These are phyloP conservation scores for Hamigera avellanea DNA, from an alignment of 495 filamentous ascomycete genomes.

Conservation along the genomic window DNA sequence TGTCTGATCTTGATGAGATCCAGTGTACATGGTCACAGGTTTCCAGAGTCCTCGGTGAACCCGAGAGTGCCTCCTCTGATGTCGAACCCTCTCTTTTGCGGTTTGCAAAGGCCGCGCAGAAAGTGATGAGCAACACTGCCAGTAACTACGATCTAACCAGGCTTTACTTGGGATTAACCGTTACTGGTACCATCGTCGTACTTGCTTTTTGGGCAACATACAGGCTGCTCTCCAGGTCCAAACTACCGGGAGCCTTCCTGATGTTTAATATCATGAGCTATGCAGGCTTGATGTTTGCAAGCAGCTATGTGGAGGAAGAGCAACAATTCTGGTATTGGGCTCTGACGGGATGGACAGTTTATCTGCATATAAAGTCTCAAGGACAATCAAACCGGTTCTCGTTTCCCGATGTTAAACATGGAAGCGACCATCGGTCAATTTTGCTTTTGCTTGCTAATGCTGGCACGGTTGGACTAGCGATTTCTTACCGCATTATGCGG, in stretches of 20 bases:
- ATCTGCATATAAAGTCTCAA: conserved; percentile 45
- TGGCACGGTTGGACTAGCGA: conserved; percentile 13
- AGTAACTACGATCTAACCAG: conserved; percentile 74
- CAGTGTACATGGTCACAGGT: conserved; percentile 52
- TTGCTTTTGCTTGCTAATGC: conserved; percentile 3
- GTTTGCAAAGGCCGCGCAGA: conserved; percentile 62
- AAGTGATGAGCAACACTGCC: conserved; percentile 69
- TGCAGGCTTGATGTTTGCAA: conserved; percentile 89
- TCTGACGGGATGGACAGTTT: conserved; percentile 63
- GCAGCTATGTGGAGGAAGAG: conserved; percentile 95
- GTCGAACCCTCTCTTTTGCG: conserved; percentile 18
- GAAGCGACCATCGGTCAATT: neutral
- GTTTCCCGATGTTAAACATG: conserved; percentile 1
- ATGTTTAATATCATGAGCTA: conserved; percentile 42
- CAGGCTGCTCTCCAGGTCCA: conserved; percentile 9
- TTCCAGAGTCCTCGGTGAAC: conserved; percentile 8
- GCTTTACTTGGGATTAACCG: conserved; percentile 41
- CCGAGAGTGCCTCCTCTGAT: conserved; percentile 2
- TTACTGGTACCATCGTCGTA: conserved; percentile 31
- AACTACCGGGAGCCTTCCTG: conserved; percentile 19
- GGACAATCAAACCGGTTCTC: neutral
- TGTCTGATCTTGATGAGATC: conserved; percentile 44
- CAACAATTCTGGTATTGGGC: conserved; percentile 98
- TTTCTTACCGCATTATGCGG: conserved; percentile 50
- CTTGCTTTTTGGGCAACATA: conserved; percentile 20